Evolutionary conservation across 2,329 filamentous ascomycete species (phyloP).

Genomic region (Colletotrichum melonis): DNA sequence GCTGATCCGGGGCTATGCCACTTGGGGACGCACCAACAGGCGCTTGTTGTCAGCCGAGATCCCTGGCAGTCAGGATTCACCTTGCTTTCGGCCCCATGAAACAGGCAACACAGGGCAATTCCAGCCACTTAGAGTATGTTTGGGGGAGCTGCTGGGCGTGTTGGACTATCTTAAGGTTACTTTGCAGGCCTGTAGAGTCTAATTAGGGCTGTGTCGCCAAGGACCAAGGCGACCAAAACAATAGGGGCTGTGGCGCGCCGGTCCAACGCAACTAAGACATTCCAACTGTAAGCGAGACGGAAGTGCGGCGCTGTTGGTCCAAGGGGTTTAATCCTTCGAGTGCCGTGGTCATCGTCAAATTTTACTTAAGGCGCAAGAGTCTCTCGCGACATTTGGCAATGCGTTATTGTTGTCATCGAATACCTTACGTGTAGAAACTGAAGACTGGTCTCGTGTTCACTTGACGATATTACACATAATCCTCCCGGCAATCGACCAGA

Average conservation of each 20-base stretch:
- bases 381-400: neutral
- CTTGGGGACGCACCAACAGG: neutral
- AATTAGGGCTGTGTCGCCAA: conserved; percentile 20
- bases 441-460: no score
- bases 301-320: neutral
- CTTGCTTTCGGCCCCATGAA: neutral
- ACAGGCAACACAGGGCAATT: neutral
- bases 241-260: conserved; percentile 14
- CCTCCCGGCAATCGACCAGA: no score
- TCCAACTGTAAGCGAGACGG: neutral
- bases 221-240: neutral
- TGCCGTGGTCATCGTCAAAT: neutral
- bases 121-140: neutral
- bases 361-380: neutral
- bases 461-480: no score
- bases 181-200: neutral
- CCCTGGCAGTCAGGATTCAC: neutral
- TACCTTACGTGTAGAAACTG: no score
- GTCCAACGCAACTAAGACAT: neutral
- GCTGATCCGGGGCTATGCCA: neutral
- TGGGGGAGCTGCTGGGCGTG: neutral
- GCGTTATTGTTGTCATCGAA: neutral
- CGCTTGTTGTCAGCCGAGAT: conserved; percentile 18
- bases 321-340: neutral
- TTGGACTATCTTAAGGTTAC: conserved; percentile 8